phyloP scores from a whole-genome alignment of 139 green algal genomes.

The Chlamydomonas schloesseri region DNA sequence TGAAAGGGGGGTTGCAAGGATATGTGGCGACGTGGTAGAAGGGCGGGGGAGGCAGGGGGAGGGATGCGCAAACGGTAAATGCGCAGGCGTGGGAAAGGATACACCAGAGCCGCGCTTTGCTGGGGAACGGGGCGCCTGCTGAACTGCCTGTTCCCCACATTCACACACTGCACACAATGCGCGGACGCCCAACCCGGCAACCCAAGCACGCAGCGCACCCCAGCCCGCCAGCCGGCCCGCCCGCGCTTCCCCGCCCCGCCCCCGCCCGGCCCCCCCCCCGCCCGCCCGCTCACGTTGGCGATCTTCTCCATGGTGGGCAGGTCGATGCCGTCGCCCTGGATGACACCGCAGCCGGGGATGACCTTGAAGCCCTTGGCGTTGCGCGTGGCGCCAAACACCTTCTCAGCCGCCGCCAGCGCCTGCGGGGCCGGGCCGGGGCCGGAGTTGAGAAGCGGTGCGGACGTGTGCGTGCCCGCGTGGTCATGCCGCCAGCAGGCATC shows the following conservation, averaged over 20 bases:
- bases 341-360: constrained; percentile 79
- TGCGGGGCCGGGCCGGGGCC: too few species aligned
- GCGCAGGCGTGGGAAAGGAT: too few species aligned
- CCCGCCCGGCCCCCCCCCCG: background rate
- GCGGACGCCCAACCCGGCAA: too few species aligned
- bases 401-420: constrained; percentile 55
- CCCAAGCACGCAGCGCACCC: too few species aligned
- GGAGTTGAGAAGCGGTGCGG: background rate
- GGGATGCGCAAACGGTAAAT: too few species aligned
- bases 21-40: background rate
- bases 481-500: too few species aligned
- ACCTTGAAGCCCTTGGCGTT: constrained; percentile 89
- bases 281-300: background rate
- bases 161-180: too few species aligned
- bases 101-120: too few species aligned
- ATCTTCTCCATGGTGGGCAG: constrained; percentile 64
- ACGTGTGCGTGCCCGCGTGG: background rate
- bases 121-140: too few species aligned
- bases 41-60: background rate
- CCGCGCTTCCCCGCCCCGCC: background rate
- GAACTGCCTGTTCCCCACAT: too few species aligned
- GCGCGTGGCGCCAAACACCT: constrained; percentile 76
- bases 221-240: too few species aligned
- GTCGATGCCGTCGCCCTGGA: constrained; percentile 91
- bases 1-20: too few species aligned